phyloP scores from a whole-genome alignment of 129 eudicot species.

The Scalesia atractyloides region DNA sequence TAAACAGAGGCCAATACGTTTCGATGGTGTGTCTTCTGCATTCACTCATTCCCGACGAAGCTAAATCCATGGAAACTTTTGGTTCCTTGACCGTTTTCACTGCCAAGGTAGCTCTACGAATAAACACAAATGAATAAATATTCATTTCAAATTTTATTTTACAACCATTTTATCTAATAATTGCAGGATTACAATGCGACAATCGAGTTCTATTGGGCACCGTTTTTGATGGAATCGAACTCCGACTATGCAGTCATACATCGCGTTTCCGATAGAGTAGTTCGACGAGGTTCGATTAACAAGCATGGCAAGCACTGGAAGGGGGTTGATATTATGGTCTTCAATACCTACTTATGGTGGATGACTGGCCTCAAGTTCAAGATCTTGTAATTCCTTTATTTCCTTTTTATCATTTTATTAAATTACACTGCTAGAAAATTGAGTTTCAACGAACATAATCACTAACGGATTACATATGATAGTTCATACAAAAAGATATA shows the following conservation, averaged over 20 bases:
- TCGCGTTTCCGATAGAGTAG: constrained; percentile 73
- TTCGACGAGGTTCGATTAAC: constrained; percentile 80
- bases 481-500: no score
- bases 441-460: no score
- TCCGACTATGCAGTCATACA: constrained; percentile 78
- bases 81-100: constrained; percentile 75
- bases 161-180: neutral
- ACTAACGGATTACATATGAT: no score
- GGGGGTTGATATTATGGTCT: constrained; percentile 93
- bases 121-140: neutral
- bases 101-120: constrained; percentile 51
- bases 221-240: constrained; percentile 89
- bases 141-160: neutral
- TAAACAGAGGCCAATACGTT: constrained; percentile 84
- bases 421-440: no score
- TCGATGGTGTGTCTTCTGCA: constrained; percentile 94
- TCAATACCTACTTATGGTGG: constrained; percentile 98
- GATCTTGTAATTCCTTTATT: constrained; percentile 58
- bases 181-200: constrained; percentile 83
- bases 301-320: constrained; percentile 91
- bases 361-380: constrained; percentile 82
- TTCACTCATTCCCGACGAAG: constrained; percentile 58
- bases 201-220: constrained; percentile 98
- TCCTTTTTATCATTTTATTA: neutral
- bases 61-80: constrained; percentile 72